phyloP scores from a whole-genome alignment of 106 monocot species.

The Agapanthus africanus region DNA sequence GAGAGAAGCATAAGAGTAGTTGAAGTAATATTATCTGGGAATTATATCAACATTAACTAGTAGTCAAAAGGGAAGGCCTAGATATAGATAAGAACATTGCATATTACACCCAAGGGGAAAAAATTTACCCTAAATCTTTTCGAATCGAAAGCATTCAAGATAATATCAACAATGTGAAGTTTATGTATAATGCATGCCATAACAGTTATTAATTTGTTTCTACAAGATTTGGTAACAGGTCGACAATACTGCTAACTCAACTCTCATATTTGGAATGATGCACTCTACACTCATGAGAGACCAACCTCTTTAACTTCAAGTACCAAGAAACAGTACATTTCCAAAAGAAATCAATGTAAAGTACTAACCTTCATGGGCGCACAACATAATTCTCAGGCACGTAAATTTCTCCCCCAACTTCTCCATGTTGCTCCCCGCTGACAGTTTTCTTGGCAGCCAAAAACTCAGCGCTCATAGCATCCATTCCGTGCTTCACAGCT shows the following conservation, averaged over 20 bases:
- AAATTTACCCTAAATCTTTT: neutral
- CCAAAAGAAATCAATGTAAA: neutral
- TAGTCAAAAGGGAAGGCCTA: neutral
- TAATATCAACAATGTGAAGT: neutral
- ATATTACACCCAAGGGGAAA: neutral
- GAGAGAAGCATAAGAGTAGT: neutral
- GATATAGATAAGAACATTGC: neutral
- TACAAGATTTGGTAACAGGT: neutral
- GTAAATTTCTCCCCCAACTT: constrained; percentile 97
- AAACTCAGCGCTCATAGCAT: constrained; percentile 93
- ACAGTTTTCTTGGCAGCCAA: constrained; percentile 79
- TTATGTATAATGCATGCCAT: neutral
- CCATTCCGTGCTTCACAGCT: constrained; percentile 80
- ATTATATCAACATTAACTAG: neutral
- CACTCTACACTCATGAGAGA: neutral
- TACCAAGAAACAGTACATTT: neutral
- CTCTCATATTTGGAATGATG: neutral
- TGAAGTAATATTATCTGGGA: neutral
- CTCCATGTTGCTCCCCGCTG: constrained; percentile 92
- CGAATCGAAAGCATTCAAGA: neutral
- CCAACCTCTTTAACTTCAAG: neutral
- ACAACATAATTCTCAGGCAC: constrained; percentile 61
- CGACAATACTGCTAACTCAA: neutral
- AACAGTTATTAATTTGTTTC: neutral
- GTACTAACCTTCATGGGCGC: constrained; percentile 39